Evolutionary conservation across 208 protist genomes (phyloP), one percentile per base, ranked within the genome.

Genomic region (Trypanosoma platydactyli): DNA sequence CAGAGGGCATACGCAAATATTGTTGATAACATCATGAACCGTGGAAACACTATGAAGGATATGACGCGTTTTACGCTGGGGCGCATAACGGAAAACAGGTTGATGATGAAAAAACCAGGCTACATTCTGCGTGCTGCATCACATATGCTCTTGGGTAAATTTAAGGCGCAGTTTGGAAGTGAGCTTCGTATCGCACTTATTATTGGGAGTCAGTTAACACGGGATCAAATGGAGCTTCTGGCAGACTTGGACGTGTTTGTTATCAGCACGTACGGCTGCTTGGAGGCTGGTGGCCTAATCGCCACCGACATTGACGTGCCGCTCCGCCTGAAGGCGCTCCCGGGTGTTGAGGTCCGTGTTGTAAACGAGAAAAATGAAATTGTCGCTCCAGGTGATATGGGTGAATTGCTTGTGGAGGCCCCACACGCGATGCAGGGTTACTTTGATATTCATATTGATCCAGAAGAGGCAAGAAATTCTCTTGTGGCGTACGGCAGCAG

Each of bases 351-450:
- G 75, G 81, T 96, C 56, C 91, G 91, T 61, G 76, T 94, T 33
- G 86, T 96, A 50, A 96, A 96, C 71, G 86, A 92, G n/a, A 88
- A 86, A 46, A 94, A 94, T 64, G 91, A 96, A 68, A 94, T 96
- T 64, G 83, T 96, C 20, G 77, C 86, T 1, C 91, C 91, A 45
- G 91, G 91, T 12, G 85, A 94, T 46, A 45, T 96, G 46, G 91
- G 91, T 35, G 91, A 96, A 69, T 68, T 96, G 48, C 83, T 96
- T 30, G 77, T 96, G 22, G 88, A 96, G 74, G 82, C 86, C 6
- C 91, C 91, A 13, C 73, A 94, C 68, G 83, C 88, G 20, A 96
- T 96, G 91, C 88, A 94, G 70, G 91, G 91, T 29, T 96, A 96
- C 77, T 96, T 96, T 68, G 91, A 96, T 64, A 76, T 94, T 4